phyloP scores from a whole-genome alignment of 805 yeast genomes.

The Ogataea saltuana region DNA sequence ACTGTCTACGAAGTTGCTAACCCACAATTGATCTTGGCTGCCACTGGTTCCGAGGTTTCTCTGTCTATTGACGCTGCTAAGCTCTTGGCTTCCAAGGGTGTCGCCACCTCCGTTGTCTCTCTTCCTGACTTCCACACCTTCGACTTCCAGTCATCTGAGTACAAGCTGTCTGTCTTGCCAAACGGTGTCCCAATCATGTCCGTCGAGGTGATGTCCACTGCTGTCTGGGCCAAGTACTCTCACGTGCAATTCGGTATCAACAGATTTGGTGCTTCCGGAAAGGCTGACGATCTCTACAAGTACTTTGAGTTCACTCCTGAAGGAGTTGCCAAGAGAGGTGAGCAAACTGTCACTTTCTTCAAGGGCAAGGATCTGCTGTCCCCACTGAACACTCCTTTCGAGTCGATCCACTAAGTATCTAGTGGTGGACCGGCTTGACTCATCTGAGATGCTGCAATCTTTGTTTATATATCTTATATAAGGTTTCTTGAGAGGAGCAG shows the following conservation, averaged over 20 bases:
- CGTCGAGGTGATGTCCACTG: constrained; percentile 88
- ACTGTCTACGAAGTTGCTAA: constrained; percentile 57
- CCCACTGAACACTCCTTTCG: constrained; percentile 78
- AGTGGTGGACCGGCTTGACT: too few relatives aligned
- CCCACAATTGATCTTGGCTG: constrained; percentile 74
- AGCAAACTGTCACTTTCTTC: constrained; percentile 77
- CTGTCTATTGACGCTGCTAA: constrained; percentile 82
- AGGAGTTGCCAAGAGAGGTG: constrained; percentile 86
- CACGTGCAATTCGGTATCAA: constrained; percentile 96
- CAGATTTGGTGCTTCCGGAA: constrained; percentile 97
- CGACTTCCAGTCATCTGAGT: constrained; percentile 77
- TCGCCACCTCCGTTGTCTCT: constrained; percentile 82
- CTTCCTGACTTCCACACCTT: constrained; percentile 92
- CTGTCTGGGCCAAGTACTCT: constrained; percentile 93
- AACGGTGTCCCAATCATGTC: constrained; percentile 92
- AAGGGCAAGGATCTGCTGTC: constrained; percentile 70
- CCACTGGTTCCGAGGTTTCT: constrained; percentile 95
- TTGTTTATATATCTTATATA: too few relatives aligned
- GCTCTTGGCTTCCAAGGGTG: constrained; percentile 61
- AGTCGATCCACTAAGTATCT: constrained; percentile 8
- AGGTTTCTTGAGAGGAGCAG: too few relatives aligned
- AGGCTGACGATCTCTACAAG: constrained; percentile 79
- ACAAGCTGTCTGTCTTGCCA: constrained; percentile 85
- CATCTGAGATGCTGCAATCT: too few relatives aligned
- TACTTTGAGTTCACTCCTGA: constrained; percentile 89